Percentiles rank a stretch among this genome's conserved stretches.
Evolutionary conservation across 371 early-diverging fungal species (phyloP).

Genomic region (Fennellomyces sp.): DNA sequence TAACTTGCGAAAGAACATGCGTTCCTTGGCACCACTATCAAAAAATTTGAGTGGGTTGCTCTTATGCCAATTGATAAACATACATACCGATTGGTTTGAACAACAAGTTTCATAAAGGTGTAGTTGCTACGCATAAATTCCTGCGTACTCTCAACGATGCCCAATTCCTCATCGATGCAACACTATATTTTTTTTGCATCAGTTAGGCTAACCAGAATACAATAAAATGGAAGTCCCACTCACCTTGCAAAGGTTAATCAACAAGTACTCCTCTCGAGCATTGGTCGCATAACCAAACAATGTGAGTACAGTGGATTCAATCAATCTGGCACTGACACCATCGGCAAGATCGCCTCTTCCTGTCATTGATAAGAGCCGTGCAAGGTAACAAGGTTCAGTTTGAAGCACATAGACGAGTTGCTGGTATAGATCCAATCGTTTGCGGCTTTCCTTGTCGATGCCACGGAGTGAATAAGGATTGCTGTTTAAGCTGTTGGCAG

Average conservation of each 20-base stretch:
- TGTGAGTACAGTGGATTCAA: slow-evolving; percentile 90
- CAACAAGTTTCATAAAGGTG: slow-evolving; percentile 92
- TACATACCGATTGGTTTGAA: slow-evolving; percentile 83
- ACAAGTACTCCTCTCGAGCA: slow-evolving; percentile 94
- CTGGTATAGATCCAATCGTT: slow-evolving; percentile 82
- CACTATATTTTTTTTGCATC: slow-evolving; percentile 42
- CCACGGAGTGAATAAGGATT: slow-evolving; percentile 57
- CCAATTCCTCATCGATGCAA: slow-evolving; percentile 88
- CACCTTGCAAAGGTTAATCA: slow-evolving; percentile 93
- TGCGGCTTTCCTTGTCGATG: slow-evolving; percentile 85
- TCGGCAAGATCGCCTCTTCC: slow-evolving; percentile 59
- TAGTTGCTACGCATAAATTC: slow-evolving; percentile 96
- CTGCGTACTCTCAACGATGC: slow-evolving; percentile 77
- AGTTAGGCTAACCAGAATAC: neutral
- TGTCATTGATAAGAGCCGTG: slow-evolving; percentile 80
- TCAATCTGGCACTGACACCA: slow-evolving; percentile 60
- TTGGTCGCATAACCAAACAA: slow-evolving; percentile 97
- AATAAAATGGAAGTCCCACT: neutral
- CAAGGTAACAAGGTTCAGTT: slow-evolving; percentile 93
- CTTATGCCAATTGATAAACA: neutral
- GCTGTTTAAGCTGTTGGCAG: slow-evolving; percentile 12
- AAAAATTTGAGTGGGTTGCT: too few relatives aligned
- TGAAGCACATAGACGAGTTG: slow-evolving; percentile 95
- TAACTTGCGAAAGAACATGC: slow-evolving; percentile 86
- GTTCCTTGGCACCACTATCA: slow-evolving; percentile 90